Evolutionary conservation across 768 basidiomycete genomes (phyloP).

Genomic region (Phanerodontia chrysosporium): DNA sequence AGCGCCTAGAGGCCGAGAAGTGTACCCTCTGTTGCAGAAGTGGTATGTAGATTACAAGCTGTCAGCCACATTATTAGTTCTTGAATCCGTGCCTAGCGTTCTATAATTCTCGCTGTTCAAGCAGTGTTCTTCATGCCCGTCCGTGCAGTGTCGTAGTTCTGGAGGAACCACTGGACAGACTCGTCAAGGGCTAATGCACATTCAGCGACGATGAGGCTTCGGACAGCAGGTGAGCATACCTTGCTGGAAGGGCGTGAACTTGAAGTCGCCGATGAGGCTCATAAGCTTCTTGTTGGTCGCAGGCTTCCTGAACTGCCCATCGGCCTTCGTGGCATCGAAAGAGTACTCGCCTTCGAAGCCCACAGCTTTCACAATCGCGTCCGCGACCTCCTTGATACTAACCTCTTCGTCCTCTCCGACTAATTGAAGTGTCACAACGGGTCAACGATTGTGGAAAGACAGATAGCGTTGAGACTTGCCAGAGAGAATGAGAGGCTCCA

Average conservation of each 20-base stretch:
- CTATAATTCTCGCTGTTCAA: neutral
- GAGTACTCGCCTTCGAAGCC: constrained; percentile 74
- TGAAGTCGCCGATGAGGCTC: constrained; percentile 70
- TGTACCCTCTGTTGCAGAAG: neutral
- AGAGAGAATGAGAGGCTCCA: constrained; percentile 90
- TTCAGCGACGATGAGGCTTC: neutral
- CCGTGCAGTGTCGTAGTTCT: constrained; percentile 73
- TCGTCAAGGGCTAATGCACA: constrained; percentile 59
- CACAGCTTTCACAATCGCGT: constrained; percentile 84
- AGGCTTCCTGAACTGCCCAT: constrained; percentile 95
- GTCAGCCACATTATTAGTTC: neutral
- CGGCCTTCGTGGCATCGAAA: constrained; percentile 80
- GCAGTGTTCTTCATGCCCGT: constrained; percentile 37
- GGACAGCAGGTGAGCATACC: constrained; percentile 39
- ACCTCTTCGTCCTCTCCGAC: constrained; percentile 94
- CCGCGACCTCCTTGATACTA: constrained; percentile 85
- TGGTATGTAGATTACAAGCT: neutral
- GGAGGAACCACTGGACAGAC: constrained; percentile 83
- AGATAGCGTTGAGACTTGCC: constrained; percentile 38
- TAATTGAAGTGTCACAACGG: constrained; percentile 22
- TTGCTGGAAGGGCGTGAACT: constrained; percentile 88
- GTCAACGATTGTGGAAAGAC: neutral
- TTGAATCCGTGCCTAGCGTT: neutral
- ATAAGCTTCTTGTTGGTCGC: constrained; percentile 89
- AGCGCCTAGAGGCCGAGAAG: neutral